Evolutionary conservation across 345 rosid species (phyloP).

Genomic region (Limnanthes douglasii): DNA sequence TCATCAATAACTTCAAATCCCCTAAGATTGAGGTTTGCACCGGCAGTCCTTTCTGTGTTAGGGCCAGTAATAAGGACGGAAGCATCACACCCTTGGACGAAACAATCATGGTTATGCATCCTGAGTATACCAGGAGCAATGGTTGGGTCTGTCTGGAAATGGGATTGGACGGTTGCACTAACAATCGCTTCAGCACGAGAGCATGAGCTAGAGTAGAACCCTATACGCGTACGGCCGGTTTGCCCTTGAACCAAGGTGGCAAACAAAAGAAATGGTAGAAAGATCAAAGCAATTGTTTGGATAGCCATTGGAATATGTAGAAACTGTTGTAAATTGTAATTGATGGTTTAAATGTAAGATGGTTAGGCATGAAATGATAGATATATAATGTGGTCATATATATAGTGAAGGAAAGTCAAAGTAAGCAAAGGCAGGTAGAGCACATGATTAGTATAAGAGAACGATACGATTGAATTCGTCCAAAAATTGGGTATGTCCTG

Average conservation of each 20-base stretch:
- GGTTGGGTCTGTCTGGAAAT: constrained; percentile 13
- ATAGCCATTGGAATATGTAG: too few species aligned
- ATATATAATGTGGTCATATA: too few species aligned
- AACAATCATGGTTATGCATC: constrained; percentile 43
- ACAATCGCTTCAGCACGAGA: constrained; percentile 25
- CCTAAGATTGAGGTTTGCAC: constrained; percentile 13
- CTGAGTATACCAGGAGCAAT: constrained; percentile 35
- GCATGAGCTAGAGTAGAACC: constrained; percentile 29
- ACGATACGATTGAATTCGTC: too few species aligned
- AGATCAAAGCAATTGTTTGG: too few species aligned
- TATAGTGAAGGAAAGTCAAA: too few species aligned
- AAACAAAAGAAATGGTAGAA: background rate
- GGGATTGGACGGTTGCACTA: constrained; percentile 17
- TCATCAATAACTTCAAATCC: constrained; percentile 37
- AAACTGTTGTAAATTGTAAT: too few species aligned
- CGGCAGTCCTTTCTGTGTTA: constrained; percentile 25
- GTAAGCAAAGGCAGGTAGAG: too few species aligned
- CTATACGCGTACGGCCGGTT: constrained; percentile 18
- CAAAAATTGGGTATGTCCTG: too few species aligned
- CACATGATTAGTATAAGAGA: too few species aligned
- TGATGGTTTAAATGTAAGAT: too few species aligned
- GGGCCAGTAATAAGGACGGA: constrained; percentile 30
- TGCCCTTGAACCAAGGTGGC: constrained; percentile 9
- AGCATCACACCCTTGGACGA: constrained; percentile 42
- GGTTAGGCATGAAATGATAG: too few species aligned